A percentile compares a stretch with the other conserved stretches of the same genome.
phyloP scores from a whole-genome alignment of 441 rosid species.

The Manihot esculenta region DNA sequence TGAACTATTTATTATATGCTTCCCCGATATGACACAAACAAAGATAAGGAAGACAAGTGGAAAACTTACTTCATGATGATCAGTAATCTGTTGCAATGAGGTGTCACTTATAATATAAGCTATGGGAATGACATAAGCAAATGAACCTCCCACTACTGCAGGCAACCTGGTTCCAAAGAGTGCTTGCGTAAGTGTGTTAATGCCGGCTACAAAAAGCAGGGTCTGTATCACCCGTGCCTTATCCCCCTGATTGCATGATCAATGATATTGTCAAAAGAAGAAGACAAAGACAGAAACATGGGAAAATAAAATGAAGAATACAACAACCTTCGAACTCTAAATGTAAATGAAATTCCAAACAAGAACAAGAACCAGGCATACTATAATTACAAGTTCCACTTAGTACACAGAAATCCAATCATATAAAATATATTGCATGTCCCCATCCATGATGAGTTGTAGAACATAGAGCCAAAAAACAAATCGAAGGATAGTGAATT shows the following conservation, averaged over 20 bases:
- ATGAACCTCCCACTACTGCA: slow-evolving; percentile 93
- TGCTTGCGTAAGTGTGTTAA: slow-evolving; percentile 90
- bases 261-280: neutral
- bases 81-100: slow-evolving; percentile 63
- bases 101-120: slow-evolving; percentile 87
- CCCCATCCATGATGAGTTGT: neutral
- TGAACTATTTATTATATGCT: neutral
- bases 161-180: slow-evolving; percentile 94
- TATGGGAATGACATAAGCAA: slow-evolving; percentile 89
- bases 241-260: slow-evolving; percentile 57
- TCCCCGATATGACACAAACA: neutral
- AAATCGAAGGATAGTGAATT: neutral
- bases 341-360: neutral
- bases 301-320: neutral
- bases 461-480: neutral
- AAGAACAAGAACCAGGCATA: neutral
- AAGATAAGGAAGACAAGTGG: neutral
- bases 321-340: neutral
- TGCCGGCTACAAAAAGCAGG: slow-evolving; percentile 83
- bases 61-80: slow-evolving; percentile 65
- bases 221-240: slow-evolving; percentile 96
- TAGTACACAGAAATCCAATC: neutral
- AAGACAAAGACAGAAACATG: neutral
- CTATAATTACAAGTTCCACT: neutral
- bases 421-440: neutral